These are phyloP conservation scores for Microglena sp. DNA, from an alignment of 139 green algal species.

Conservation along the genomic window DNA sequence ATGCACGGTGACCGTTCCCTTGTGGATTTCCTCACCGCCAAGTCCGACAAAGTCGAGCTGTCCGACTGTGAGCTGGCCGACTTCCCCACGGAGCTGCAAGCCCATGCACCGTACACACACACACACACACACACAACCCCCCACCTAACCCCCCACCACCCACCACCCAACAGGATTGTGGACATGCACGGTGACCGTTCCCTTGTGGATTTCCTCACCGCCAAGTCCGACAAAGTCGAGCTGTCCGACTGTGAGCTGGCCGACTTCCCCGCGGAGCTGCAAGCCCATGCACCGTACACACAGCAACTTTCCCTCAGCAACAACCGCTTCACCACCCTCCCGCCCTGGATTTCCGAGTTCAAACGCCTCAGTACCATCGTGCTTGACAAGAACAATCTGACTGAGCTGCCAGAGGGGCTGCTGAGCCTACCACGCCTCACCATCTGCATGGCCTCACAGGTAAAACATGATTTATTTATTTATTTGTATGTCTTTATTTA, in stretches of 20 bases:
- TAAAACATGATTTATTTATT: too few relatives aligned
- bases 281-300: conserved; percentile 11
- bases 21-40: conserved; percentile 4
- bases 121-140: too few relatives aligned
- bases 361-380: conserved; percentile 21
- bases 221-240: too few relatives aligned
- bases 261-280: not conserved
- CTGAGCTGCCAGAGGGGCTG: conserved; percentile 8
- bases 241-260: too few relatives aligned
- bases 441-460: too few relatives aligned
- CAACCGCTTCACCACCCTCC: conserved; percentile 31
- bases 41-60: conserved; percentile 24
- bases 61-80: conserved; percentile 17
- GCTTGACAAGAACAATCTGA: conserved; percentile 38
- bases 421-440: too few relatives aligned
- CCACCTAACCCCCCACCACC: too few relatives aligned
- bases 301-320: conserved; percentile 29
- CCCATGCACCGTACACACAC: too few relatives aligned
- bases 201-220: too few relatives aligned
- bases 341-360: conserved; percentile 18
- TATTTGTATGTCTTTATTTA: too few relatives aligned
- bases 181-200: too few relatives aligned
- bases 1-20: conserved; percentile 1
- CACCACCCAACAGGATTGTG: too few relatives aligned
- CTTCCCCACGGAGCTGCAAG: conserved; percentile 29